phyloP scores from a whole-genome alignment of 2,329 filamentous ascomycete species.

The Pseudogymnoascus sp. region DNA sequence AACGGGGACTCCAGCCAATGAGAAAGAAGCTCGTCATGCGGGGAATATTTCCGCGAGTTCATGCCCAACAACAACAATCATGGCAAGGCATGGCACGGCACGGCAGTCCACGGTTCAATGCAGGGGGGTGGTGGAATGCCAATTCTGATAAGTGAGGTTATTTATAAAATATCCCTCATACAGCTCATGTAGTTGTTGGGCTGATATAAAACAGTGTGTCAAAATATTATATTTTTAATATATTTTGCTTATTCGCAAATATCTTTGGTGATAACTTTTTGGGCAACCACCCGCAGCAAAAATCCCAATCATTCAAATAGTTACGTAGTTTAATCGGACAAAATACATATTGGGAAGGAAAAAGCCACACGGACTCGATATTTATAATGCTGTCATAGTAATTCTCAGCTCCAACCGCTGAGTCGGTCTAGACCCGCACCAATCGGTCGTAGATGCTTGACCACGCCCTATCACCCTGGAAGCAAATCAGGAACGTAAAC shows the following conservation, averaged over 20 bases:
- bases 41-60: conserved; percentile 4
- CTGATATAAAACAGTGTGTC: background rate
- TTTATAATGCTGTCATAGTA: background rate
- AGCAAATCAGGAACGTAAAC: background rate
- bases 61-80: background rate
- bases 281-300: too few species aligned
- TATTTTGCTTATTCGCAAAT: background rate
- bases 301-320: background rate
- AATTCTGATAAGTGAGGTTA: background rate
- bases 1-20: background rate
- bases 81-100: background rate
- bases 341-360: background rate
- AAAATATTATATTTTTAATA: background rate
- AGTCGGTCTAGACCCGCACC: background rate
- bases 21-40: background rate
- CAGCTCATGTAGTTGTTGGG: background rate
- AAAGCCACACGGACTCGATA: background rate
- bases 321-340: background rate
- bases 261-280: background rate
- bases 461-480: background rate
- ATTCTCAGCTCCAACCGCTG: background rate
- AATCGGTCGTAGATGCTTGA: background rate
- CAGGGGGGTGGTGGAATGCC: background rate
- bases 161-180: background rate
- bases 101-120: background rate